These are phyloP conservation scores for Hemileia vastatrix DNA, from an alignment of 1,284 basidiomycete species.

Conservation along the genomic window DNA sequence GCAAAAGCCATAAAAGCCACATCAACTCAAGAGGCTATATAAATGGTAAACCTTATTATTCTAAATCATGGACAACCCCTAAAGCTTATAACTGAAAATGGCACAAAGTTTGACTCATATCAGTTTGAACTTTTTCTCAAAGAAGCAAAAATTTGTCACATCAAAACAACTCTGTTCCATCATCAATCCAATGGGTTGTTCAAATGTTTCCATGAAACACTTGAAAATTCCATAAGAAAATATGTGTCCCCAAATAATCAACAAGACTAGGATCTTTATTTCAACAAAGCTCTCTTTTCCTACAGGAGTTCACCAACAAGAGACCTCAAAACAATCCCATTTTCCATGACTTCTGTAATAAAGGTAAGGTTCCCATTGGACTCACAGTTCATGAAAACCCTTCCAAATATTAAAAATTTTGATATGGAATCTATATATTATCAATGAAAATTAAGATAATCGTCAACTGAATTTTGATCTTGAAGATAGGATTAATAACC, in stretches of 20 bases:
- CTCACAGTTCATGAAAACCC: too few species aligned
- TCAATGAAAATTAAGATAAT: too few species aligned
- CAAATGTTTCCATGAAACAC: constrained; percentile 2
- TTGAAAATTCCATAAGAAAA: not conserved
- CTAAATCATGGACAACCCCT: not conserved
- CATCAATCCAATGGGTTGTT: constrained; percentile 9
- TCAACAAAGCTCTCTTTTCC: not conserved
- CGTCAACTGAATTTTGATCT: too few species aligned
- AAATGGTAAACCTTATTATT: not conserved
- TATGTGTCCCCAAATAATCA: constrained; percentile 2
- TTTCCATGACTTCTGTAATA: constrained; percentile 1
- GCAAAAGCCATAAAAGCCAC: not conserved
- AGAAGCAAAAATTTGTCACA: constrained; percentile 1
- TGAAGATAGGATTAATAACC: too few species aligned
- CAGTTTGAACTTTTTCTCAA: not conserved
- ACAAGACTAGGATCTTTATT: not conserved
- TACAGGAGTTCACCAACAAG: not conserved
- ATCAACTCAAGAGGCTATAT: not conserved
- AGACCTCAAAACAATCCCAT: not conserved
- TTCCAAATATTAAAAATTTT: too few species aligned
- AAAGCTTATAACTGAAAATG: constrained; percentile 4
- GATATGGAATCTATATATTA: too few species aligned
- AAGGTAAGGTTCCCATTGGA: not conserved
- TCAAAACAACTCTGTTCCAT: not conserved
- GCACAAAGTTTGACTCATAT: not conserved